These are phyloP conservation scores for Actinidia chinensis DNA, from an alignment of 179 eudicot genomes.

Conservation along the genomic window DNA sequence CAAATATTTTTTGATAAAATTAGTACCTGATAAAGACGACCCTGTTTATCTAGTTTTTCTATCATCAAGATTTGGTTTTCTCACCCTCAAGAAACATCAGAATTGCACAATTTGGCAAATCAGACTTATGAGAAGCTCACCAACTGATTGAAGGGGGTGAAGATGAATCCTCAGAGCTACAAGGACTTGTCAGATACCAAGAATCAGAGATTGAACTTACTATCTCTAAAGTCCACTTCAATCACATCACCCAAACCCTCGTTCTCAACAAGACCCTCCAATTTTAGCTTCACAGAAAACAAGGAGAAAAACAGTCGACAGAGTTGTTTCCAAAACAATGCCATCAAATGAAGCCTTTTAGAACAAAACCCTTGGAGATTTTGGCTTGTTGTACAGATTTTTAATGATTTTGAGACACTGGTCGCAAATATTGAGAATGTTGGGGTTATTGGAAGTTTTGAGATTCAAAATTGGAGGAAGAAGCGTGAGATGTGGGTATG, in stretches of 20 bases:
- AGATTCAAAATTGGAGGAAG: constrained; percentile 12
- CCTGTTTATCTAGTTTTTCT: constrained; percentile 26
- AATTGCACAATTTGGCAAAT: constrained; percentile 19
- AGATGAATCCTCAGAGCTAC: constrained; percentile 47
- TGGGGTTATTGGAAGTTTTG: constrained; percentile 13
- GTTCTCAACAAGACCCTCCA: constrained; percentile 29
- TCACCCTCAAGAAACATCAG: constrained; percentile 20
- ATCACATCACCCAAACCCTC: constrained; percentile 19
- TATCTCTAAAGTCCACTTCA: constrained; percentile 39
- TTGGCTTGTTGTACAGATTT: not conserved
- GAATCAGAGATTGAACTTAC: constrained; percentile 50
- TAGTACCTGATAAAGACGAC: constrained; percentile 26
- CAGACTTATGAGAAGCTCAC: constrained; percentile 27
- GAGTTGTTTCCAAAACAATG: constrained; percentile 36
- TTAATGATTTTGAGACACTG: constrained; percentile 24
- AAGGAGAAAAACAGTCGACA: constrained; percentile 29
- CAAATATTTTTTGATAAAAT: too few relatives aligned
- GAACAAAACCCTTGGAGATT: constrained; percentile 19
- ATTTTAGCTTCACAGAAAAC: constrained; percentile 20
- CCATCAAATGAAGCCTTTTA: constrained; percentile 19
- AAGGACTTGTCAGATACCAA: constrained; percentile 38
- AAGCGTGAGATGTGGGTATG: not conserved
- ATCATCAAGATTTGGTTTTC: constrained; percentile 29
- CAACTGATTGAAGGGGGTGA: constrained; percentile 37
- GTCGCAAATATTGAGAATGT: constrained; percentile 17